Evolutionary conservation across 352 stramenopile genomes (phyloP).

Genomic region (Globisporangium recalcitrans): DNA sequence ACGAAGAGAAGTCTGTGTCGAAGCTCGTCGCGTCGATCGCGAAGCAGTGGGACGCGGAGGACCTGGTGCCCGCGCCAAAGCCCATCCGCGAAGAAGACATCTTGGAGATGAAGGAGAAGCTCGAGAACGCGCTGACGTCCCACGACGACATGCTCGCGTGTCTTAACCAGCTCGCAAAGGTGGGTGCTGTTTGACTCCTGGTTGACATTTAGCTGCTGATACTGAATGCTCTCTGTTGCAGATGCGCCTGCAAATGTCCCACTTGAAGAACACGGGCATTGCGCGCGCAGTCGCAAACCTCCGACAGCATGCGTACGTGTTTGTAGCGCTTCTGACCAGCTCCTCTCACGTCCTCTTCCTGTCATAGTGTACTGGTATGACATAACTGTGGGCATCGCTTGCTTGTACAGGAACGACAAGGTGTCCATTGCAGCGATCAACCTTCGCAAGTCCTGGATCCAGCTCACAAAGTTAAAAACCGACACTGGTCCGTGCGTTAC

Average conservation of each 20-base stretch:
- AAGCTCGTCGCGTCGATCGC: constrained; percentile 32
- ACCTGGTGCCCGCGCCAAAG: constrained; percentile 41
- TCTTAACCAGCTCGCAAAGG: constrained; percentile 49
- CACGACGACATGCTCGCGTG: constrained; percentile 65
- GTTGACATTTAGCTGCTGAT: constrained; percentile 1
- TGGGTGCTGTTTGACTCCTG: neutral
- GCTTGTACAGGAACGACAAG: constrained; percentile 59
- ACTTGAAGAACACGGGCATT: constrained; percentile 70
- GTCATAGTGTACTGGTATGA: neutral
- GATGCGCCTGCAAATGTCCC: constrained; percentile 55
- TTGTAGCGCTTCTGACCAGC: neutral
- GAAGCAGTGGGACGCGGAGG: constrained; percentile 44
- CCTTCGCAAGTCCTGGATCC: constrained; percentile 69
- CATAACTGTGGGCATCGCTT: neutral
- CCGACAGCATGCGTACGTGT: constrained; percentile 63
- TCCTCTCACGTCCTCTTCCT: too few species aligned
- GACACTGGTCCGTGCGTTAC: constrained; percentile 16
- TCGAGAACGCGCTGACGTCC: constrained; percentile 40
- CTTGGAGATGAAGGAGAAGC: constrained; percentile 47
- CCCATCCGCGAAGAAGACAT: constrained; percentile 54
- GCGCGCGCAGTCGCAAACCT: constrained; percentile 53
- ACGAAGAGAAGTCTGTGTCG: constrained; percentile 26
- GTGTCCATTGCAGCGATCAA: constrained; percentile 63
- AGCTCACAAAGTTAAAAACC: constrained; percentile 44
- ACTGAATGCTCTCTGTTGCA: constrained; percentile 12